These are phyloP conservation scores for Blepharisma japonicum DNA, from an alignment of 73 alveolate genomes.

Conservation along the genomic window DNA sequence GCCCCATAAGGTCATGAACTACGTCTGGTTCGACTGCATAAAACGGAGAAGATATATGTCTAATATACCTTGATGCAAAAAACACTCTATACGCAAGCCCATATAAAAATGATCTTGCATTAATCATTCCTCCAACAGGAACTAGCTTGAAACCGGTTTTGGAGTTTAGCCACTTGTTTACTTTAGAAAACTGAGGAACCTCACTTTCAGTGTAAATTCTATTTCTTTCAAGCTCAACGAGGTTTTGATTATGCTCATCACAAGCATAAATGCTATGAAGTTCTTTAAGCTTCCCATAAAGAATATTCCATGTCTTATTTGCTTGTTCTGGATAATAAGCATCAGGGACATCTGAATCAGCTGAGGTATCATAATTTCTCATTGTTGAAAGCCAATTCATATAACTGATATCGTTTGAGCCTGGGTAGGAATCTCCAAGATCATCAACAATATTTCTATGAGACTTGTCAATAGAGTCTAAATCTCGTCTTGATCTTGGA, in stretches of 20 bases:
- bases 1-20: slow-evolving; percentile 40
- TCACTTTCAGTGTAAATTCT: neutral
- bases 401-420: neutral
- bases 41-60: neutral
- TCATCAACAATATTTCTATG: neutral
- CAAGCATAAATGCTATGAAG: slow-evolving; percentile 35
- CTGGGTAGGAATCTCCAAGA: neutral
- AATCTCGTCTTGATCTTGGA: neutral
- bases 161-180: neutral
- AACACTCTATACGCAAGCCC: neutral
- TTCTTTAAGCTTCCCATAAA: slow-evolving; percentile 27
- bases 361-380: neutral
- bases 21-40: neutral
- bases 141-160: neutral
- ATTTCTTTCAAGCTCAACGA: slow-evolving; percentile 21
- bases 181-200: slow-evolving; percentile 30
- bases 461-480: neutral
- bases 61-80: neutral
- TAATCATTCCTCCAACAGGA: slow-evolving; percentile 19
- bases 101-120: neutral
- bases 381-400: neutral
- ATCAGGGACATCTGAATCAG: slow-evolving; percentile 22
- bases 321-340: slow-evolving; percentile 33
- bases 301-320: slow-evolving; percentile 29
- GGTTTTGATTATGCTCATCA: slow-evolving; percentile 28